Evolutionary conservation across 257 asterid species (phyloP).

Genomic region (Nemophila menziesii): DNA sequence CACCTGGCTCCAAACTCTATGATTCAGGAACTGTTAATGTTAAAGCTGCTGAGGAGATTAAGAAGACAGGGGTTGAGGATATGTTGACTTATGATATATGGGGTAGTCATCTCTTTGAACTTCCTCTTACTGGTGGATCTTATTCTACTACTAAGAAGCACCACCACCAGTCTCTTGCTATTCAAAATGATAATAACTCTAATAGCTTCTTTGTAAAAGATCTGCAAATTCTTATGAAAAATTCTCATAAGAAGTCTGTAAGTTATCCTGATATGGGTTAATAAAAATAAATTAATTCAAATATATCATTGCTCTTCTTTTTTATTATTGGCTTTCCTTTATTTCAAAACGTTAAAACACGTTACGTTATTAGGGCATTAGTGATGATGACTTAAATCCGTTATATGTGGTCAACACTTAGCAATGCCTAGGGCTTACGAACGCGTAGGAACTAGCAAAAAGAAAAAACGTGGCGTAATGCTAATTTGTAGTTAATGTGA

Average conservation of each 20-base stretch:
- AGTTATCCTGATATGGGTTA: constrained; percentile 32
- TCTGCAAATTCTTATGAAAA: constrained; percentile 44
- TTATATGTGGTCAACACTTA: no score
- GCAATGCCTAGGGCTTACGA: no score
- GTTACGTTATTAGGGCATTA: not conserved
- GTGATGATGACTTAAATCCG: not conserved
- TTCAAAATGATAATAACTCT: constrained; percentile 41
- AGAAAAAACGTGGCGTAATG: no score
- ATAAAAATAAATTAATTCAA: constrained; percentile 5
- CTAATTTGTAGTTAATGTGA: no score
- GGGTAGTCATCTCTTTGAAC: constrained; percentile 79
- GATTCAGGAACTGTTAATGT: no score
- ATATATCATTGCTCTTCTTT: not conserved
- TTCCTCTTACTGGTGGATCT: constrained; percentile 23
- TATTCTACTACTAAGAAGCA: constrained; percentile 17
- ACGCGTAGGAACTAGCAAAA: no score
- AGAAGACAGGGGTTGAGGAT: constrained; percentile 23
- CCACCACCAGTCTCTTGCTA: constrained; percentile 8
- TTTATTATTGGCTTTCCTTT: not conserved
- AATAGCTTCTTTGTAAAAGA: constrained; percentile 70
- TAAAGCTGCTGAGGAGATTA: constrained; percentile 25
- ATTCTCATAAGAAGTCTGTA: constrained; percentile 34
- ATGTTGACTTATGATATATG: constrained; percentile 68
- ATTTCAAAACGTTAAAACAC: not conserved
- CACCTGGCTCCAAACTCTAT: constrained; percentile 57